These are phyloP conservation scores for Rickenella mellea DNA, from an alignment of 768 basidiomycete species.

Conservation along the genomic window DNA sequence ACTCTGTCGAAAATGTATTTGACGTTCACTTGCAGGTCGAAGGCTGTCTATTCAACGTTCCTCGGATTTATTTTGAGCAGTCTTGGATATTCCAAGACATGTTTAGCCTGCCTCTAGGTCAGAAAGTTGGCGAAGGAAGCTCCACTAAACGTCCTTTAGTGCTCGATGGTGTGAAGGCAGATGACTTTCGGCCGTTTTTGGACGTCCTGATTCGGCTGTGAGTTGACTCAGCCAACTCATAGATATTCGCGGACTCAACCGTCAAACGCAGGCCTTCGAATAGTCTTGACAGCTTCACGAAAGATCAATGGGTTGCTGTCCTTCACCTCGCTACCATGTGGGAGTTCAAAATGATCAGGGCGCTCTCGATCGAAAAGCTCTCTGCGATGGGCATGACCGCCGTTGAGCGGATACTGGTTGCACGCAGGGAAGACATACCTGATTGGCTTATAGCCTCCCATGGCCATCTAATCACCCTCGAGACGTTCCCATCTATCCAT, in stretches of 20 bases:
- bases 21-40: too few species aligned
- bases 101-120: slow-evolving; percentile 22
- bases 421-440: slow-evolving; percentile 26
- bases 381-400: slow-evolving; percentile 25
- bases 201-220: slow-evolving; percentile 19
- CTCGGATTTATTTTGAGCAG: slow-evolving; percentile 22
- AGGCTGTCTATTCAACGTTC: slow-evolving; percentile 27
- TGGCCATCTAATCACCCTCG: too few species aligned
- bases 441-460: slow-evolving; percentile 28
- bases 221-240: too few species aligned
- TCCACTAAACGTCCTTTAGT: slow-evolving; percentile 20
- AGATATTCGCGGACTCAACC: too few species aligned
- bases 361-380: slow-evolving; percentile 28
- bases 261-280: too few species aligned
- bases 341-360: slow-evolving; percentile 30
- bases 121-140: slow-evolving; percentile 17
- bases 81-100: slow-evolving; percentile 19
- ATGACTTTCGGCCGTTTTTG: slow-evolving; percentile 17
- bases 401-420: slow-evolving; percentile 28
- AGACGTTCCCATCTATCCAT: too few species aligned
- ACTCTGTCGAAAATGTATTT: too few species aligned
- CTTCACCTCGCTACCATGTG: slow-evolving; percentile 28
- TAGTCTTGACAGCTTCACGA: too few species aligned
- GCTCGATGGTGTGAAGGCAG: slow-evolving; percentile 15
- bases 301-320: slow-evolving; percentile 32